Evolutionary conservation across 331 rosid species (phyloP), one percentile per base, ranked within the genome.

Genomic region (Phaseolus coccineus): DNA sequence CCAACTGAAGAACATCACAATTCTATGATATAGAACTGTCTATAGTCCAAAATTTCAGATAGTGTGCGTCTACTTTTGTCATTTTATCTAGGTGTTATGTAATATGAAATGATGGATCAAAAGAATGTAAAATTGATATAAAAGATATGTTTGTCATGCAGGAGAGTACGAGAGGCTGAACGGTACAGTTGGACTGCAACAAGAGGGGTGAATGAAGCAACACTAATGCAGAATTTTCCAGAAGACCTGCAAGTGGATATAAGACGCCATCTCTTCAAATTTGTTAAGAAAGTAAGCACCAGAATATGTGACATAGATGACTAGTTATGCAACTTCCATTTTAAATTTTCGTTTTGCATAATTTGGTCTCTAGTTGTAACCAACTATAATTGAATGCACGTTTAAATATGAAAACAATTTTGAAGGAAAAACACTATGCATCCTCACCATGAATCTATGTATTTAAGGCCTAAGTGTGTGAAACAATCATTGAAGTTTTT

Each of bases 121-220:
- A 19, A 2, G 52, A 67, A 4, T 59, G 47, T 14, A n/a, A 42
- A 59, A 64, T 19, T 75, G 31, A 33, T 47, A 39, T n/a, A 11
- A 14, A 37, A 61, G 19, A 67, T 56, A 65, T 63, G 72, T 65
- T 51, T 80, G 30, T 67, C 46, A 69, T 86, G 84, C 40, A 94
- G 98, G 94, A 86, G 53, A 84, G 97, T 94, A 28, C 82, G 85
- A 6, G 80, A 80, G 69, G 96, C 97, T 50, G 98, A 90, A 80
- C 83, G 91, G 44, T 94, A 86, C 72, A 85, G 28, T 44, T 94
- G 98, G 98, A 89, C 97, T 74, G 96, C 98, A 28, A 92, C 98
- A 57, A 90, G 97, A 74, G 98, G 98, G 2, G 98, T 94, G 67
- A 87, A 92, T 84, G 98, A 89, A 71, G 97, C 84, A 84, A 58